Conservation (phyloP, 768 basidiomycete genomes). For the Lanmaoa pseudosensibilis region DNA sequence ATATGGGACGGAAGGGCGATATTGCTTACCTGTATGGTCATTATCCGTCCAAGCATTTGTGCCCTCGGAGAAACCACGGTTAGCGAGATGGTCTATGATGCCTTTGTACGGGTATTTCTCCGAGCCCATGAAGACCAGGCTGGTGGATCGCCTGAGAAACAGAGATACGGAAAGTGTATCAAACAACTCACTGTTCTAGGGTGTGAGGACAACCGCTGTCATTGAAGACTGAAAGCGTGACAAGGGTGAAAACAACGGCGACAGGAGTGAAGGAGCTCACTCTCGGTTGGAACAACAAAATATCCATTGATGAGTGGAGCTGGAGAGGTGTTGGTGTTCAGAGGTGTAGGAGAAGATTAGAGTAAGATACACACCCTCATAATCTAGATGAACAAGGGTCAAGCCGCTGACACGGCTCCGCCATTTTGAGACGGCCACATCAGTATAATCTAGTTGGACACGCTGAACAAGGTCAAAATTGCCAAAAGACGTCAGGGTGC, state of each 20-base stretch:
- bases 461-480: slow-evolving; percentile 84
- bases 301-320: slow-evolving; percentile 90
- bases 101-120: slow-evolving; percentile 96
- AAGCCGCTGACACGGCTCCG: slow-evolving; percentile 84
- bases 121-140: slow-evolving; percentile 93
- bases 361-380: slow-evolving; percentile 61
- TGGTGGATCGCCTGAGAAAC: slow-evolving; percentile 29
- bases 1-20: not conserved
- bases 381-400: slow-evolving; percentile 86
- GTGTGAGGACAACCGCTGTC: slow-evolving; percentile 96
- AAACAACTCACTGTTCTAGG: slow-evolving; percentile 76
- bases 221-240: slow-evolving; percentile 68
- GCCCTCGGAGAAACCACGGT: slow-evolving; percentile 87
- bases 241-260: not conserved
- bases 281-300: slow-evolving; percentile 89
- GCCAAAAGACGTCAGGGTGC: slow-evolving; percentile 46
- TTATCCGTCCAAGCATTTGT: slow-evolving; percentile 98
- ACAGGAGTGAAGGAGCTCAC: slow-evolving; percentile 40
- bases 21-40: slow-evolving; percentile 62
- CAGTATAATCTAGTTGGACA: slow-evolving; percentile 73
- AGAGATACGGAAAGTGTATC: not conserved
- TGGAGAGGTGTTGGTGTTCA: slow-evolving; percentile 34
- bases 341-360: slow-evolving; percentile 1
- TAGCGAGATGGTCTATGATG: slow-evolving; percentile 91
- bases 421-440: slow-evolving; percentile 86